Evolutionary conservation across 371 early-diverging fungal genomes (phyloP).

Genomic region (Cokeromyces recurvatus): DNA sequence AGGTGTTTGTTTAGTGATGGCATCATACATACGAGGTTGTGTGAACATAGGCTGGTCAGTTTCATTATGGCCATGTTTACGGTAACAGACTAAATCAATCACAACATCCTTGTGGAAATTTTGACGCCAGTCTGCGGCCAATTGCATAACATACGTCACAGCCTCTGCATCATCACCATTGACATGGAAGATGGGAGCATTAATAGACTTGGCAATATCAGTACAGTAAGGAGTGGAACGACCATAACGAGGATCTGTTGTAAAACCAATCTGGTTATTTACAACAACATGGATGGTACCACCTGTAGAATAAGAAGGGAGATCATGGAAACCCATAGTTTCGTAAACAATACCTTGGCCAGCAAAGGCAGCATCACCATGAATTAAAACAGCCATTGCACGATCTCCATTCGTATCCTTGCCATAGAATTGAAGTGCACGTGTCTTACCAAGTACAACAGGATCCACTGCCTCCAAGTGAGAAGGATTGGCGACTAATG

Average conservation of each 20-base stretch:
- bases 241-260: constrained; percentile 94
- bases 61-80: constrained; percentile 97
- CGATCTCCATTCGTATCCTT: constrained; percentile 76
- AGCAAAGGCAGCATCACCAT: constrained; percentile 98
- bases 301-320: constrained; percentile 92
- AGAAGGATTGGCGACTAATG: constrained; percentile 96
- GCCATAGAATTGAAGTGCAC: constrained; percentile 90
- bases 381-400: constrained; percentile 89
- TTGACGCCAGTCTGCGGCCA: constrained; percentile 95
- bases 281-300: constrained; percentile 96
- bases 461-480: constrained; percentile 98
- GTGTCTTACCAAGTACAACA: constrained; percentile 94
- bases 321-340: constrained; percentile 91
- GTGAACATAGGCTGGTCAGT: constrained; percentile 97
- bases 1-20: constrained; percentile 78
- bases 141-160: constrained; percentile 87
- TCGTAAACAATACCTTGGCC: constrained; percentile 97
- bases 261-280: constrained; percentile 98
- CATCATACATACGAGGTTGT: constrained; percentile 95
- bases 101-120: constrained; percentile 95
- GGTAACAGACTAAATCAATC: constrained; percentile 94
- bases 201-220: constrained; percentile 94
- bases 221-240: constrained; percentile 96
- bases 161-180: constrained; percentile 97
- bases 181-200: constrained; percentile 96